Base-by-base conservation (phyloP, 768 basidiomycete species). In the Tulasnella sp. region DNA sequence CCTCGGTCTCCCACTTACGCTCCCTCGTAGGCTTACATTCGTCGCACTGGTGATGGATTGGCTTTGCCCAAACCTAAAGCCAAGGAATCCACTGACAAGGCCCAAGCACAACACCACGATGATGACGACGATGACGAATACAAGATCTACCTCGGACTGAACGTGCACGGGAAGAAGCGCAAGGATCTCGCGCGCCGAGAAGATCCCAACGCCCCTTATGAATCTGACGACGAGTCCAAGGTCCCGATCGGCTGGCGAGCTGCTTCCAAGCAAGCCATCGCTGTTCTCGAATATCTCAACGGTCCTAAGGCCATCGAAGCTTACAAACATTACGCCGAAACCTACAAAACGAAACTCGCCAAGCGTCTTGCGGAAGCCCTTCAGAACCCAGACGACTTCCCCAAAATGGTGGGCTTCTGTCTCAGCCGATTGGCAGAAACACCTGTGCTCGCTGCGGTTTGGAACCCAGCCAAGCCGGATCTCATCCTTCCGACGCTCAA, bases 141-240 rank as follows among this genome's bases (percentile, higher is more conserved):
- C 56, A 82, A 82, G 72, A 72, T 88, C 0, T 92, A 92, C 82
- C 88, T 91, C 24, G 91, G 91, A 0, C 85, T 92, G 48, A 88
- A 88, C 78, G 89, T 92, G 31, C 89, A 91, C 79, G 90, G 90
- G 27, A 90, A 90, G 85, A 91, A 91, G 82, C 86, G 89, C 2
- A 85, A 86, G 24, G 90, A 91, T 81, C 85, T 91, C 12, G 88
- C 88, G 0, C 85, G 83, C 76, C 87, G 86, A 82, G 88, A 88
- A 73, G 90, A 91, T 81, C 89, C 89, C 0, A 86, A 89, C 79
- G 87, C 88, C 2, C 71, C 77, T n/a, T 73, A 4, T 14, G 7
- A 81, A 14, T 24, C 80, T 1, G 77, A 34, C 79, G 8, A 52
- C 79, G 42, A 77, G 73, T 46, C 72, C 8, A 36, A 80, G 58